Base-by-base conservation (phyloP, 1,284 basidiomycete genomes). In the Ustilago hordei region DNA sequence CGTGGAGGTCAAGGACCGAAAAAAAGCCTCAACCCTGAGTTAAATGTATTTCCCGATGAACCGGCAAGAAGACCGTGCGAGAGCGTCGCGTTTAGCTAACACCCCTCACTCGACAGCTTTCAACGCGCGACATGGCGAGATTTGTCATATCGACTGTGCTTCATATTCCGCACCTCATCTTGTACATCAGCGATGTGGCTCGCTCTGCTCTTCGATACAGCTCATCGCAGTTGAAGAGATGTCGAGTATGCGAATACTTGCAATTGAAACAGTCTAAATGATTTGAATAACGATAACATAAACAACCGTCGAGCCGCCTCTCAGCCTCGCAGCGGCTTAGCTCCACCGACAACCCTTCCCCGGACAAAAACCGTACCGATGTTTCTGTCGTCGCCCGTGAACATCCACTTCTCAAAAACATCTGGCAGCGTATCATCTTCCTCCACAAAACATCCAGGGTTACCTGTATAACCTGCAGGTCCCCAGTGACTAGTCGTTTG, bases 331-430 rank as follows among this genome's bases (percentile, higher is more conserved):
- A 78, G 45, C 35, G 75, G 75, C 55, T 69, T 64, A 17, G 85
- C 80, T 12, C 95, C 95, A 32, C 94, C 94, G 38, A 98, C 91
- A 36, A 91, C 85, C 54, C 88, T 86, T 0, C 95, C 95, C 78
- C 93, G 91, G 11, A 98, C 95, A 86, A 92, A 96, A 23, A 98
- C 95, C 58, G 89, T 88, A 39, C 87, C 88, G 63, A 98, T 92
- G 86, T 98, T 96, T 82, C 95, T 89, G 86, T 95, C 92, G 86
- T 98, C 95, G 3, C 76, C 80, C n/a, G 80, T 80, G 50, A 86
- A 85, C 38, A 86, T 67, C 69, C 78, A 84, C 56, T 82, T 82
- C 60, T 85, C 82, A 38, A 85, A 78, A 53, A 79, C 67, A 62
- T 70, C 67, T 13, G 65, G 80, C 61, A 81, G 74, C 53, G 87